These are phyloP conservation scores for Drechslerella dactyloides DNA, from an alignment of 2,329 filamentous ascomycete genomes.

Conservation along the genomic window DNA sequence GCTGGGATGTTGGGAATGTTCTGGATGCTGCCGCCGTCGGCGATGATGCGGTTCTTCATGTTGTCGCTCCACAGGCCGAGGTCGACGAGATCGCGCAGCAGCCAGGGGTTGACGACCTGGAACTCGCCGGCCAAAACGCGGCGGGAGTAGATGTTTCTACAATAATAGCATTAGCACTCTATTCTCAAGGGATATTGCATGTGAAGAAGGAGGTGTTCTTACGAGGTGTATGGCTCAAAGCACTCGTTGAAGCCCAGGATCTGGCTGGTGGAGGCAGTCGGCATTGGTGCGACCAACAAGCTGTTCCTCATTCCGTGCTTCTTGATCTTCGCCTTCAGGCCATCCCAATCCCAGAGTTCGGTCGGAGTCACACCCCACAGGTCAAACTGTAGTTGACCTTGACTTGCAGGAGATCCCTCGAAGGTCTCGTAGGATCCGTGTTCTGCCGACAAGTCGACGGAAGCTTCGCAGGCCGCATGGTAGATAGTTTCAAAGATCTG, in stretches of 20 bases:
- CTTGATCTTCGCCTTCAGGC: conserved; percentile 87
- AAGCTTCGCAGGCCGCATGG: conserved; percentile 89
- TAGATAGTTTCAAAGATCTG: conserved; percentile 99
- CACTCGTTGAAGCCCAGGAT: conserved; percentile 99
- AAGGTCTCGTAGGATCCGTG: conserved; percentile 88
- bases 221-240: conserved; percentile 97
- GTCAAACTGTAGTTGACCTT: conserved; percentile 96
- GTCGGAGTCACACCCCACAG: conserved; percentile 97
- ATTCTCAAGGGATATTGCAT: background rate
- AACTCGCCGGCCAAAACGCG: conserved; percentile 98
- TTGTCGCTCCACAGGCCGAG: conserved; percentile 98
- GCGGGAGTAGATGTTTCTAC: conserved; percentile 90
- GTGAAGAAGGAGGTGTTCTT: conserved; percentile 20
- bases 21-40: conserved; percentile 92
- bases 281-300: conserved; percentile 94
- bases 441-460: conserved; percentile 81
- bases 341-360: conserved; percentile 94
- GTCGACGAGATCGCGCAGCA: conserved; percentile 96
- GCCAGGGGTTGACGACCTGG: conserved; percentile 99
- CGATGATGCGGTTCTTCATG: conserved; percentile 99
- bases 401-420: conserved; percentile 88
- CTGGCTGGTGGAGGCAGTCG: conserved; percentile 94
- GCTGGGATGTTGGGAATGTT: conserved; percentile 95
- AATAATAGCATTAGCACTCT: conserved; percentile 2
- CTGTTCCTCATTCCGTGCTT: conserved; percentile 95